Percentiles rank a stretch among this genome's conserved stretches.
phyloP scores from a whole-genome alignment of 148 eudicot genomes.

The Mesembryanthemum crystallinum region DNA sequence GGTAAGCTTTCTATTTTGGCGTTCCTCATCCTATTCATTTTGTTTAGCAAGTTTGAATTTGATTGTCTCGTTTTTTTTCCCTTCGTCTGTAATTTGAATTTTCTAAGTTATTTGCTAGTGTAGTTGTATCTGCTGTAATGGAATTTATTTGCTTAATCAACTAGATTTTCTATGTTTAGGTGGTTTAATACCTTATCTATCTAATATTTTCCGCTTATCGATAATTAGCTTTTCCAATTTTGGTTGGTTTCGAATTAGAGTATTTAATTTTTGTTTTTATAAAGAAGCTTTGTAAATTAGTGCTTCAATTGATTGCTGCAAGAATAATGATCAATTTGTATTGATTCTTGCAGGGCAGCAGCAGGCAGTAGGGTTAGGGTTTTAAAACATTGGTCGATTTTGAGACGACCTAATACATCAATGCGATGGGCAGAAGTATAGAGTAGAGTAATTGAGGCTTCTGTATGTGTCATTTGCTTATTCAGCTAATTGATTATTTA shows the following conservation, averaged over 20 bases:
- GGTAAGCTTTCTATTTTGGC: slow-evolving; percentile 1
- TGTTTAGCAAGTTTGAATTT: not conserved
- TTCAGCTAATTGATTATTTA: not conserved
- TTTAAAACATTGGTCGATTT: slow-evolving; percentile 2
- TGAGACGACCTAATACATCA: not conserved
- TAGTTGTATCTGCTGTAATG: not conserved
- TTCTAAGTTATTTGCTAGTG: not conserved
- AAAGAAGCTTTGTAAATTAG: not conserved
- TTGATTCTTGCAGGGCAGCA: slow-evolving; percentile 14
- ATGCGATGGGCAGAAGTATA: not conserved
- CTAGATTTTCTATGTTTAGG: not conserved
- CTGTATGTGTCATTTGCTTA: slow-evolving; percentile 6
- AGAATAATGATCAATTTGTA: not conserved
- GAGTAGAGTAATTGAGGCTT: slow-evolving; percentile 11
- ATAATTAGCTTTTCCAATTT: slow-evolving; percentile 4
- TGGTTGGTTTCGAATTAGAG: not conserved
- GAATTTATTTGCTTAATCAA: not conserved
- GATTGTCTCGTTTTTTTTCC: not conserved
- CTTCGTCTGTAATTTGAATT: not conserved
- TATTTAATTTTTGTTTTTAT: not conserved
- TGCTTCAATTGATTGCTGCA: slow-evolving; percentile 8
- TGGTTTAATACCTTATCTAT: not conserved
- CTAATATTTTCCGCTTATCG: not conserved
- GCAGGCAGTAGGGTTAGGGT: slow-evolving; percentile 19
- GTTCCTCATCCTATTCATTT: not conserved